Evolutionary conservation across 352 stramenopile genomes (phyloP), one percentile per base, ranked within the genome.

Genomic region (Globisporangium sylvaticum): DNA sequence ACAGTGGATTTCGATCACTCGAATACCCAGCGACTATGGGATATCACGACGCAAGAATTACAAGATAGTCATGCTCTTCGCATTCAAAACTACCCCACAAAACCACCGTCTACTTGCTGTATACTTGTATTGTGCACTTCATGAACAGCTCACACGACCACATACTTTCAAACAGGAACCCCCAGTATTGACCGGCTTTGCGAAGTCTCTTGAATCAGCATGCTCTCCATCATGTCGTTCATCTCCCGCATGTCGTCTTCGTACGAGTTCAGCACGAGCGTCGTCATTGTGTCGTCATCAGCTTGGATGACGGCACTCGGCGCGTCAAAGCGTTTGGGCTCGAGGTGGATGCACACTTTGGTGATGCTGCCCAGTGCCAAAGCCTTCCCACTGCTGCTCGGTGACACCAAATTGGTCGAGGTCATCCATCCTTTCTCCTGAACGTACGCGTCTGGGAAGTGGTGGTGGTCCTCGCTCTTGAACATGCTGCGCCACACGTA

Each of bases 231-330:
- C 67, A 81, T 81, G 9, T 77, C 56, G 58, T 72, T 79, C 61
- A 87, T 67, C 4, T 76, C 69, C 39, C 81, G 73, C 24, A 84
- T 72, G 63, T 86, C 79, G 31, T 84, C 77, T 61, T 89, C 71
- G 60, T 85, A 86, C 1, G 71, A 68, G 61, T 86, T 73, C 29
- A 83, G 80, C 22, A 89, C 78, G 14, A 83, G 70, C 18, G 80
- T 83, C 34, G 77, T 84, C 6, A 89, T 75, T 42, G 81, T 54
- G 10, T 80, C 81, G 8, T 77, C 76, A 34, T 81, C 75, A 25
- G 68, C 58, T 27, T 10, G 1, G 18, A 62, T 31, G 8, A 44
- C 37, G 25, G 31, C 24, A 31, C 4, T 34, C 22, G 58, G 18
- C 34, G 34, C 37, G 15, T 15, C 42, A 29, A 63, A 62, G 12